A percentile compares a stretch with the other conserved stretches of the same genome.
These are phyloP conservation scores for Purpureocillium lavendulum DNA, from an alignment of 2,329 filamentous ascomycete genomes.

Conservation along the genomic window DNA sequence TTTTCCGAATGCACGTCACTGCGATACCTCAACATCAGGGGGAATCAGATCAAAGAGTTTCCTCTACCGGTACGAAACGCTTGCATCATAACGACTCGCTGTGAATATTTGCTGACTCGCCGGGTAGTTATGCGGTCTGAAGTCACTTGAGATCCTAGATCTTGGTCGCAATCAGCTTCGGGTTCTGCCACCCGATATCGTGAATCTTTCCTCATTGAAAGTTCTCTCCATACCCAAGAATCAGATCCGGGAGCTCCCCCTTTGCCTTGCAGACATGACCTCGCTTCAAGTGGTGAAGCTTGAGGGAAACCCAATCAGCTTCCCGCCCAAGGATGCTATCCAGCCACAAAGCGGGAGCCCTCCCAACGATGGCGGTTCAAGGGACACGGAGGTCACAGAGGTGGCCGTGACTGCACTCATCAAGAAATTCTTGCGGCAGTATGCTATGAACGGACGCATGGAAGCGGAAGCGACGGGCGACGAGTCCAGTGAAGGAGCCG, in stretches of 20 bases:
- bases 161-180: constrained; percentile 81
- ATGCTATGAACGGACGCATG: constrained; percentile 40
- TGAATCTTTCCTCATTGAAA: constrained; percentile 74
- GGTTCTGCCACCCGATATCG: constrained; percentile 69
- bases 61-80: constrained; percentile 40
- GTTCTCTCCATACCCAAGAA: constrained; percentile 85
- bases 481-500: constrained; percentile 63
- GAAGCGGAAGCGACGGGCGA: constrained; percentile 50
- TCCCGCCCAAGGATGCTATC: constrained; percentile 65
- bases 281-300: constrained; percentile 85
- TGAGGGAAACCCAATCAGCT: constrained; percentile 76
- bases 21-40: constrained; percentile 72
- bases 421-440: constrained; percentile 51
- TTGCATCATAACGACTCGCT: not conserved
- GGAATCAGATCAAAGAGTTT: constrained; percentile 62
- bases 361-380: constrained; percentile 41
- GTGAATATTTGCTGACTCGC: constrained; percentile 14
- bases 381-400: constrained; percentile 56
- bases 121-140: constrained; percentile 71
- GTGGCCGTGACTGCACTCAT: constrained; percentile 52
- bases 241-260: constrained; percentile 73
- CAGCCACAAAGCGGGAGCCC: constrained; percentile 48
- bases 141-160: constrained; percentile 85
- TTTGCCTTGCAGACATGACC: constrained; percentile 81
- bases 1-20: constrained; percentile 71